Conservation (phyloP, 2,329 filamentous ascomycete genomes). For the Apiospora pterosperma region DNA sequence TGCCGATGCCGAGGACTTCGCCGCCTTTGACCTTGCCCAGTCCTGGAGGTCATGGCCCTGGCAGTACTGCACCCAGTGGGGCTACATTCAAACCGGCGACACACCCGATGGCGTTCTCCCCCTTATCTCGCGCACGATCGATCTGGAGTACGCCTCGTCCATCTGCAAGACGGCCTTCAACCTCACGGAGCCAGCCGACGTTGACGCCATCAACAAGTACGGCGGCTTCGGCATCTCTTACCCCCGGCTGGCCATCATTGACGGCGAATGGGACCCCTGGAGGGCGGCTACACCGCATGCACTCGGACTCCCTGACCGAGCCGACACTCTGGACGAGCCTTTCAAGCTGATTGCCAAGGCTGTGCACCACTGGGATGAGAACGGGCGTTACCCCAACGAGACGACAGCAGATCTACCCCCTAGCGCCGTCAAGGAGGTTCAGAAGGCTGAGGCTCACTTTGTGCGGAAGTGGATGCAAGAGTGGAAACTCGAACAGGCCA, state of each 20-base stretch:
- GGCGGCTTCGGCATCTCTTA: constrained; percentile 72
- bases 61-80: constrained; percentile 62
- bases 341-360: constrained; percentile 67
- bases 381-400: constrained; percentile 60
- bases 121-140: constrained; percentile 67
- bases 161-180: constrained; percentile 69
- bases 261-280: constrained; percentile 80
- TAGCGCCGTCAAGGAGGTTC: constrained; percentile 52
- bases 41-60: constrained; percentile 47
- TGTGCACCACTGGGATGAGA: constrained; percentile 81
- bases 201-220: constrained; percentile 69
- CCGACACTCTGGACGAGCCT: constrained; percentile 62
- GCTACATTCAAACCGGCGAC: constrained; percentile 72
- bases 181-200: constrained; percentile 60
- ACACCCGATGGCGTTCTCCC: constrained; percentile 62
- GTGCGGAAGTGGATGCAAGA: constrained; percentile 66
- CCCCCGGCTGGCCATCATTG: constrained; percentile 71
- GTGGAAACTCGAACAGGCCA: constrained; percentile 35
- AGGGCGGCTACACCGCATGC: constrained; percentile 69
- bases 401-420: constrained; percentile 58
- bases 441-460: constrained; percentile 56
- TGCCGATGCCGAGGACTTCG: constrained; percentile 30
- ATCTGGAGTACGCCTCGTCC: constrained; percentile 57
- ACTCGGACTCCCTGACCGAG: constrained; percentile 52
- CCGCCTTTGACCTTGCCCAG: constrained; percentile 32